phyloP scores from a whole-genome alignment of 2,329 filamentous ascomycete genomes.

The Colletotrichum lentis region DNA sequence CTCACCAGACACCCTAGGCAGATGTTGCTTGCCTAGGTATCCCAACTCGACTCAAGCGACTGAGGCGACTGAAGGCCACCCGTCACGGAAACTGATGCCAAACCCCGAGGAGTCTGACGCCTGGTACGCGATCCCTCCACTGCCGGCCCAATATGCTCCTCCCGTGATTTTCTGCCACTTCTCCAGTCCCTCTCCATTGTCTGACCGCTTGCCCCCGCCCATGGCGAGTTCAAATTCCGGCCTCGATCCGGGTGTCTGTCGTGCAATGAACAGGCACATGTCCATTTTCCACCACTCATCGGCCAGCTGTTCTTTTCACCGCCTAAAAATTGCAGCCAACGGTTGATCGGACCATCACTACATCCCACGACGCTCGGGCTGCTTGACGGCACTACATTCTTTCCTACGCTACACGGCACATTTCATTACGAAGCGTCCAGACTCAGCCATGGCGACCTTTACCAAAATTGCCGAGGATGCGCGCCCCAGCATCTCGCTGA shows the following conservation, averaged over 20 bases:
- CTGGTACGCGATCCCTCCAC: slow-evolving; percentile 16
- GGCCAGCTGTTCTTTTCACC: slow-evolving; percentile 12
- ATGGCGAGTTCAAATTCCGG: slow-evolving; percentile 35
- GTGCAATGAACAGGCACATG: slow-evolving; percentile 5
- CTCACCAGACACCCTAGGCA: neutral
- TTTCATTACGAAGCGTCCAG: neutral
- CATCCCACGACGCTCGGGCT: neutral
- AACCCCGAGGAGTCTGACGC: slow-evolving; percentile 16
- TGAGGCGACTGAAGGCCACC: neutral
- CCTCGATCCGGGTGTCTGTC: slow-evolving; percentile 27
- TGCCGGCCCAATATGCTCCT: slow-evolving; percentile 25
- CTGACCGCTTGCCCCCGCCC: slow-evolving; percentile 35
- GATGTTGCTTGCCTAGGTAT: neutral
- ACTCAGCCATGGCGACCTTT: slow-evolving; percentile 72
- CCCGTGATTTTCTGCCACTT: slow-evolving; percentile 30
- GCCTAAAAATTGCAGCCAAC: slow-evolving; percentile 20
- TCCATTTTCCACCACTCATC: slow-evolving; percentile 37
- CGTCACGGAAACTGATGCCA: neutral
- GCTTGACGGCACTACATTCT: neutral
- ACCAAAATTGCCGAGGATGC: slow-evolving; percentile 70
- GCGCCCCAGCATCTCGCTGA: slow-evolving; percentile 70
- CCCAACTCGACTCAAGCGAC: slow-evolving; percentile 8
- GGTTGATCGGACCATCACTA: slow-evolving; percentile 11
- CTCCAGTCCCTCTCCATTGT: slow-evolving; percentile 6
- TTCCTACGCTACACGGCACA: neutral